phyloP scores from a whole-genome alignment of 768 basidiomycete genomes.

The Boletus tomentosulus region DNA sequence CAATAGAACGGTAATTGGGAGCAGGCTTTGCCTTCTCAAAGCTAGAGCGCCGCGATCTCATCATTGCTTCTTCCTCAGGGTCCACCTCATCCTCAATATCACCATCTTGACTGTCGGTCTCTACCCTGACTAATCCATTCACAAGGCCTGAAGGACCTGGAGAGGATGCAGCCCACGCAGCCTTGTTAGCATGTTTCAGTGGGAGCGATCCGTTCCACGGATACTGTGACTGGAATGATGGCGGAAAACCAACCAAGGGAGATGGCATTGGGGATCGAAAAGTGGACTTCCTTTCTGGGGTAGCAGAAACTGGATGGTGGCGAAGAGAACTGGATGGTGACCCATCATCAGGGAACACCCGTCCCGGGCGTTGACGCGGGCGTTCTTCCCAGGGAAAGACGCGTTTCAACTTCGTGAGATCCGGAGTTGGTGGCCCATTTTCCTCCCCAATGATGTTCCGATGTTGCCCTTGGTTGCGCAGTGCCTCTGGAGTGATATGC shows the following conservation, averaged over 20 bases:
- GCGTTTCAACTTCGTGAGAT: slow-evolving; percentile 64
- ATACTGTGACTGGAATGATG: slow-evolving; percentile 63
- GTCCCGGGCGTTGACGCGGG: slow-evolving; percentile 59
- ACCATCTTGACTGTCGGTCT: slow-evolving; percentile 74
- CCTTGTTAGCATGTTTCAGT: slow-evolving; percentile 63
- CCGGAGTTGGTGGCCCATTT: slow-evolving; percentile 53
- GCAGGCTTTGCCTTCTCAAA: slow-evolving; percentile 12
- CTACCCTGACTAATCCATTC: slow-evolving; percentile 38
- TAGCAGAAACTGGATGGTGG: slow-evolving; percentile 34
- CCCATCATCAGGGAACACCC: slow-evolving; percentile 70
- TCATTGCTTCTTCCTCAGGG: slow-evolving; percentile 39
- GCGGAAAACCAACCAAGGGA: slow-evolving; percentile 45
- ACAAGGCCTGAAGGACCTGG: slow-evolving; percentile 31
- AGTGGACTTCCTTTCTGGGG: slow-evolving; percentile 18
- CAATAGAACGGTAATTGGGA: slow-evolving; percentile 57
- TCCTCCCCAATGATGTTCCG: slow-evolving; percentile 50
- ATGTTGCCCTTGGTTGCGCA: slow-evolving; percentile 74
- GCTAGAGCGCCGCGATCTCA: slow-evolving; percentile 35
- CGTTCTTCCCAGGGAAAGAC: slow-evolving; percentile 96
- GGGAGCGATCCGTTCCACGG: slow-evolving; percentile 86
- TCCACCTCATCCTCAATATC: slow-evolving; percentile 78
- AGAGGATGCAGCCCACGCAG: slow-evolving; percentile 48
- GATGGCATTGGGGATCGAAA: slow-evolving; percentile 31
- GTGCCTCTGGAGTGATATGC: slow-evolving; percentile 60
- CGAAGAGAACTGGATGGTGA: slow-evolving; percentile 38